A percentile compares a stretch with the other conserved stretches of the same genome.
These are phyloP conservation scores for Lupinus albus DNA, from an alignment of 306 rosid species.

Conservation along the genomic window DNA sequence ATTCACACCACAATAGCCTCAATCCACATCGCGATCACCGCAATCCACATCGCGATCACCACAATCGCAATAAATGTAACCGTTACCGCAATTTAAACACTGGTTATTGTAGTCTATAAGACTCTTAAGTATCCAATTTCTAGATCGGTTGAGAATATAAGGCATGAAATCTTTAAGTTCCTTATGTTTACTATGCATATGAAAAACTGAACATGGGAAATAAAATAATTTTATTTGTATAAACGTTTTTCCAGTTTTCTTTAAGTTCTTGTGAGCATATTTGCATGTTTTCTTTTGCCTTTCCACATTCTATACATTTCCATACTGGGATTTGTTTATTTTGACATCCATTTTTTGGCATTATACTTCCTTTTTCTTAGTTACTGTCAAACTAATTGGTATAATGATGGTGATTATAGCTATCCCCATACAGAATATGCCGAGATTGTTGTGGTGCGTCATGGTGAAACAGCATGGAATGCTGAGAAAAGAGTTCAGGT, in stretches of 20 bases:
- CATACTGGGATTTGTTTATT: neutral
- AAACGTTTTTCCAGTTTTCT: neutral
- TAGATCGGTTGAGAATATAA: too few species aligned
- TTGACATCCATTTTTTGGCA: neutral
- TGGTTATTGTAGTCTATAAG: too few species aligned
- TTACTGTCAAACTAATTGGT: constrained; percentile 35
- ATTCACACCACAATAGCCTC: too few species aligned
- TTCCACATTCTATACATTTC: neutral
- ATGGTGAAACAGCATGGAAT: constrained; percentile 95
- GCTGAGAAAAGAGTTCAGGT: constrained; percentile 80
- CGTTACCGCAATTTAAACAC: too few species aligned
- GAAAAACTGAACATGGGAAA: neutral
- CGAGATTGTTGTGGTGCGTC: constrained; percentile 82
- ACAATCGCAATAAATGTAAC: too few species aligned
- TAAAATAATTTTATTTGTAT: neutral
- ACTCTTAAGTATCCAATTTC: too few species aligned
- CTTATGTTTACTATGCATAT: neutral
- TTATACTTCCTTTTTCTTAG: neutral
- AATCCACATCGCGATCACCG: too few species aligned
- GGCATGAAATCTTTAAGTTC: too few species aligned
- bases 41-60: too few species aligned
- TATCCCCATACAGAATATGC: constrained; percentile 50
- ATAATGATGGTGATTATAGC: constrained; percentile 44
- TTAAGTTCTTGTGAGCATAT: neutral
- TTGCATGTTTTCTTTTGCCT: neutral